phyloP scores from a whole-genome alignment of 2,329 filamentous ascomycete genomes.

The Botrytis tulipae region DNA sequence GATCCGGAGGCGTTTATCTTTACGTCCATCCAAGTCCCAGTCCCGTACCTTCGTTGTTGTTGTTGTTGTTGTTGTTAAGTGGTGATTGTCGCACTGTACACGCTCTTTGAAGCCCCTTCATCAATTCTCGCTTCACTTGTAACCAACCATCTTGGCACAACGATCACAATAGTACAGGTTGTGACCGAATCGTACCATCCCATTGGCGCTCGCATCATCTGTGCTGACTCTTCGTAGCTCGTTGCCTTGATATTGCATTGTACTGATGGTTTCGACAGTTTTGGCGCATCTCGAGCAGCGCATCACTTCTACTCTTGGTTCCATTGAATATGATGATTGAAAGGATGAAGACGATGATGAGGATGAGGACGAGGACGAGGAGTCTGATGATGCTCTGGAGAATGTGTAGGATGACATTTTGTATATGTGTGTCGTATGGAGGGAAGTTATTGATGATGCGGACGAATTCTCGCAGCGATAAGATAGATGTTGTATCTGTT shows the following conservation, averaged over 20 bases:
- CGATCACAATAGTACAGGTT: conserved; percentile 66
- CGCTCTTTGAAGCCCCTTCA: conserved; percentile 11
- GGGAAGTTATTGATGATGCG: conserved; percentile 1
- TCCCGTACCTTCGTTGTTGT: not conserved
- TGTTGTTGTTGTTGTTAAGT: not conserved
- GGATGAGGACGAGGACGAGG: conserved; percentile 26
- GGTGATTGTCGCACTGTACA: not conserved
- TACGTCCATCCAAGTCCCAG: not conserved
- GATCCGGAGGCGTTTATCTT: not conserved
- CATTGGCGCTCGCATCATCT: conserved; percentile 55
- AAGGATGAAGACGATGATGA: conserved; percentile 27
- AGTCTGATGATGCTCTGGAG: conserved; percentile 27
- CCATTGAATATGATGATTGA: conserved; percentile 23
- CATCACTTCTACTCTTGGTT: conserved; percentile 51
- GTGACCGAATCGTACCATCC: conserved; percentile 64
- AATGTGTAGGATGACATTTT: conserved; percentile 5
- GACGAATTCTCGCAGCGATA: not conserved
- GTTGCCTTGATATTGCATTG: conserved; percentile 21
- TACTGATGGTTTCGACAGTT: conserved; percentile 57
- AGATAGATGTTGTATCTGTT: not conserved
- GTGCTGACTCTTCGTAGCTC: conserved; percentile 40
- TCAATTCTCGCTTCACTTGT: conserved; percentile 48
- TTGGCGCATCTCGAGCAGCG: conserved; percentile 62
- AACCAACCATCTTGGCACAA: conserved; percentile 63
- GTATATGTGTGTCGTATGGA: not conserved